phyloP scores from a whole-genome alignment of 2,329 filamentous ascomycete species.

The Diaporthe amygdali region DNA sequence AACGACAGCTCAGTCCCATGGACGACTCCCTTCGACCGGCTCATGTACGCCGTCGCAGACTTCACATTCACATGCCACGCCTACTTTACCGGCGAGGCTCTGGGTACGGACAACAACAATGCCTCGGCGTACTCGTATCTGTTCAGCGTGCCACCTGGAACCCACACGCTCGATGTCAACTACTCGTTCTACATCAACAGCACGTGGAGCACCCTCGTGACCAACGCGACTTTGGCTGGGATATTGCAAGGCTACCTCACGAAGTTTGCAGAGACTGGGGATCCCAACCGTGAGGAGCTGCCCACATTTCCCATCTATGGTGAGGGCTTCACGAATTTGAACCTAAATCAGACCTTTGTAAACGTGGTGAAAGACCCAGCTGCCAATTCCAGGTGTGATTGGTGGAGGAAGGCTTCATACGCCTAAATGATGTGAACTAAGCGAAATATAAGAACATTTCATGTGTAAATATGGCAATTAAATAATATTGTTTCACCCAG shows the following conservation, averaged over 20 bases:
- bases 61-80: conserved; percentile 19
- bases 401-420: conserved; percentile 20
- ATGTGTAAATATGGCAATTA: background rate
- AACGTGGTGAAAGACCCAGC: conserved; percentile 6
- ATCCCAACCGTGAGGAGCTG: background rate
- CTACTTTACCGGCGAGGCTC: conserved; percentile 2
- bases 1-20: conserved; percentile 10
- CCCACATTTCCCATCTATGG: conserved; percentile 12
- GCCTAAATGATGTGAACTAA: background rate
- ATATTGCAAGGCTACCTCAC: conserved; percentile 19
- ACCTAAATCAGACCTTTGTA: conserved; percentile 11
- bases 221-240: background rate
- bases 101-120: background rate
- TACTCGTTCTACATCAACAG: conserved; percentile 21
- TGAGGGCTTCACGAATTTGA: background rate
- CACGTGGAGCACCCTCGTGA: conserved; percentile 17
- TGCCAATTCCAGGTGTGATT: conserved; percentile 18
- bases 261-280: background rate
- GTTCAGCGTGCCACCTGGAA: conserved; percentile 7
- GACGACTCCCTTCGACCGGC: conserved; percentile 9
- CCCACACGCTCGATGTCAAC: conserved; percentile 14
- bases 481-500: background rate
- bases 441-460: too few relatives aligned
- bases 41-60: conserved; percentile 10
- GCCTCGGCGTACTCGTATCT: conserved; percentile 7